phyloP scores from a whole-genome alignment of 179 eudicot genomes.

The Nepenthes alata region DNA sequence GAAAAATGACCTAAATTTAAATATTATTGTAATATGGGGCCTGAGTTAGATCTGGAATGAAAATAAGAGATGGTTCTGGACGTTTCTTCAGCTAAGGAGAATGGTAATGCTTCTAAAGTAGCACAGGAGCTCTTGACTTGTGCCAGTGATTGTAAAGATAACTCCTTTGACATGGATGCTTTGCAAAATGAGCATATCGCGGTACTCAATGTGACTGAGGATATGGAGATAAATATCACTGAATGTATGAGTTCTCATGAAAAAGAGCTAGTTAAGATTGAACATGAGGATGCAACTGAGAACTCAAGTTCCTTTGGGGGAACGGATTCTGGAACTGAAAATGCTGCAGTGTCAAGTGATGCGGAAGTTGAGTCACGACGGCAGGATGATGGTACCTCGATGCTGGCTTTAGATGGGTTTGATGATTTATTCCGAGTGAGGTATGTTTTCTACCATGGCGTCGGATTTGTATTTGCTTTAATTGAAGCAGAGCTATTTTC shows the following conservation, averaged over 20 bases:
- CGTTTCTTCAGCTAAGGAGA: conserved; percentile 25
- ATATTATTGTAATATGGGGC: conserved; percentile 17
- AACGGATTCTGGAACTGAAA: conserved; percentile 30
- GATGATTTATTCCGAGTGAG: conserved; percentile 30
- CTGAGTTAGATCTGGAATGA: conserved; percentile 15
- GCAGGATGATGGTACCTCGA: conserved; percentile 22
- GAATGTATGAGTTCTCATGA: conserved; percentile 21
- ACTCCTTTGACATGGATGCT: conserved; percentile 19
- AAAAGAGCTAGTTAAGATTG: conserved; percentile 16
- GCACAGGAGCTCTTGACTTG: conserved; percentile 5
- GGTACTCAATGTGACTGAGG: conserved; percentile 13
- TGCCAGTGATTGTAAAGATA: conserved; percentile 30
- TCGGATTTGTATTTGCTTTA: too few relatives aligned
- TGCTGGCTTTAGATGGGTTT: conserved; percentile 10
- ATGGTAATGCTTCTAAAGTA: conserved; percentile 14
- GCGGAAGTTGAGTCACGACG: conserved; percentile 42
- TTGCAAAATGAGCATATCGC: conserved; percentile 11
- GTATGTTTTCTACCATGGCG: conserved; percentile 15
- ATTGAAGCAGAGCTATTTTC: too few relatives aligned
- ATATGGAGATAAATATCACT: conserved; percentile 29
- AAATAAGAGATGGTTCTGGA: conserved; percentile 22
- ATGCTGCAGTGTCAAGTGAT: conserved; percentile 26
- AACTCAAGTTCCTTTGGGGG: conserved; percentile 66
- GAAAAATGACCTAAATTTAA: too few relatives aligned
- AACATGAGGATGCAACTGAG: conserved; percentile 40